A percentile compares a stretch with the other conserved stretches of the same genome.
Conservation (phyloP, 2,329 filamentous ascomycete genomes). For the Zymoseptoria pseudotritici region DNA sequence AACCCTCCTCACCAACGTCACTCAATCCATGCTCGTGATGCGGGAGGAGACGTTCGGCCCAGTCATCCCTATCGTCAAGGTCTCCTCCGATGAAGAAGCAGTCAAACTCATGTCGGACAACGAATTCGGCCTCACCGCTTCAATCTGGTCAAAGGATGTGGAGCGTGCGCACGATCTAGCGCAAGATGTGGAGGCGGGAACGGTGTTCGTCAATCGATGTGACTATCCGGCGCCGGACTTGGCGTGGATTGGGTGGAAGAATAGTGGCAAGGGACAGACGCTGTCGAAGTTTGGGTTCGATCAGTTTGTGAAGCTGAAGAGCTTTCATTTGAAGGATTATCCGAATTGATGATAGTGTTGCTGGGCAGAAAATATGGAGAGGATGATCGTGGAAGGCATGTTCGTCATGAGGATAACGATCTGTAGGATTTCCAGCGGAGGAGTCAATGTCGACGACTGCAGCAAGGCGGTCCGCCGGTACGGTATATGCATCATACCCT, state of each 20-base stretch:
- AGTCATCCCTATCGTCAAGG: conserved; percentile 83
- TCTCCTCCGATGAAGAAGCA: conserved; percentile 72
- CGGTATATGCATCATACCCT: not conserved
- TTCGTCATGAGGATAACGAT: too few relatives aligned
- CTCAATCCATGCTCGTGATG: conserved; percentile 82
- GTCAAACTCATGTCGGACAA: conserved; percentile 86
- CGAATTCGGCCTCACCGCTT: conserved; percentile 90
- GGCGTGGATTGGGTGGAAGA: conserved; percentile 77
- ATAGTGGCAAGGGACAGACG: conserved; percentile 86
- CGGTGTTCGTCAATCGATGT: conserved; percentile 90
- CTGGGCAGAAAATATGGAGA: not conserved
- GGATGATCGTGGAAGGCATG: too few relatives aligned
- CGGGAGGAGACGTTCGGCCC: conserved; percentile 92
- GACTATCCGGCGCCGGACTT: conserved; percentile 77
- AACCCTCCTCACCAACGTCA: conserved; percentile 70
- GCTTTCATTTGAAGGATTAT: conserved; percentile 82
- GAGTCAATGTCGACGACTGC: not conserved
- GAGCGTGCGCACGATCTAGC: conserved; percentile 66
- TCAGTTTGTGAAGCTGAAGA: conserved; percentile 94
- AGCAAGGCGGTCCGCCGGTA: not conserved
- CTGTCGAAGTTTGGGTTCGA: conserved; percentile 87
- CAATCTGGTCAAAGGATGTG: conserved; percentile 90
- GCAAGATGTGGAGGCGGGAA: conserved; percentile 80
- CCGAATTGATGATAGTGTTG: conserved; percentile 34
- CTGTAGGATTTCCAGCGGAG: not conserved